Base-by-base conservation (phyloP, 1,284 basidiomycete genomes). In the Stereum hirsutum region DNA sequence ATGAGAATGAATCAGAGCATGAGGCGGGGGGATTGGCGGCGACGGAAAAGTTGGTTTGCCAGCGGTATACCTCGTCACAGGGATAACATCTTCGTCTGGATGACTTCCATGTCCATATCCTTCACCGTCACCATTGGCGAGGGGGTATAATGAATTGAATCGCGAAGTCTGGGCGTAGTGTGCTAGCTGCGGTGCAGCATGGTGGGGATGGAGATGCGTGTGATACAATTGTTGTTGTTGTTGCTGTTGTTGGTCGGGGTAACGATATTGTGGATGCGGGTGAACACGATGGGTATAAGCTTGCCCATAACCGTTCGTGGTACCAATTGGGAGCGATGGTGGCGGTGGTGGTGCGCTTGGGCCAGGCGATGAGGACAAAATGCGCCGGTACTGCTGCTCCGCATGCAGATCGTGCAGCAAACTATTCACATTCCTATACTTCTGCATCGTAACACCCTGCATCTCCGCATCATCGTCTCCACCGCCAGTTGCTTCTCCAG, bases 391-490 rank as follows among this genome's bases (percentile, higher is more conserved):
- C 45, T 80, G 72, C 50, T 82, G 70, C 23, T 78, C 68, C 28
- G 74, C 67, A 52, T 86, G 84, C 36, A 87, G 58, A 52, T 84
- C 77, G 47, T 81, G 74, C 20, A 87, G 68, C 43, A 83, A 59
- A 38, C 51, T 71, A 56, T 87, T 87, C 39, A 73, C 64, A 30
- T 65, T 61, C 54, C 70, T 72, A 62, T 86, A 86, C 52, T 57
- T 52, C 15, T 54, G 15, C 1, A 19, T 52, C 15, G 33, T 17
- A 14, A 15, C 12, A 15, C 12, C 15, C 28, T 35, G 11, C 10
- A 35, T 19, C 33, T n/a, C 26, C 49, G 47, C 42, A 52, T 50
- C 47, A 10, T 42, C 36, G 32, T 46, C 31, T 17, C 17, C 35
- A 34, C 28, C 28, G 36, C 12, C 19, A 15, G 37, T 41, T 25